A percentile compares a stretch with the other conserved stretches of the same genome.
Evolutionary conservation across 2,329 filamentous ascomycete species (phyloP).

Genomic region (Xylariomycetidae sp.): DNA sequence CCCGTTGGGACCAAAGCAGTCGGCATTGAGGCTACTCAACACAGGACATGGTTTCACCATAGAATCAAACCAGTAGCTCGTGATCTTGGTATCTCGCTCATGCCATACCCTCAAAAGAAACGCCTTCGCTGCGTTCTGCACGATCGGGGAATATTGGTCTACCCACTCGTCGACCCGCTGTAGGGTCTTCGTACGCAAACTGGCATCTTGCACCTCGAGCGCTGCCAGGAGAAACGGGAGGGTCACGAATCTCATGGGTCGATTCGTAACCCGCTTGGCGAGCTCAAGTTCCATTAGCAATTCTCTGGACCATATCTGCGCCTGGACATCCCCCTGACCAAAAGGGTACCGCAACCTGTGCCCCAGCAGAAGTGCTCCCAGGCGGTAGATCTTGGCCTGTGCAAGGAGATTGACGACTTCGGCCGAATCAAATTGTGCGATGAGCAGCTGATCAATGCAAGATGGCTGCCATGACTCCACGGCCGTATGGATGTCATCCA

Average conservation of each 20-base stretch:
- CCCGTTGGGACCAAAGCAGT: not conserved
- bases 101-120: slow-evolving; percentile 22
- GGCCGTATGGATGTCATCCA: slow-evolving; percentile 13
- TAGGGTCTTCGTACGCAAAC: slow-evolving; percentile 12
- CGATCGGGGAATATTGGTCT: slow-evolving; percentile 16
- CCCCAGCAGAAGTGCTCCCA: slow-evolving; percentile 19
- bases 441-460: slow-evolving; percentile 10
- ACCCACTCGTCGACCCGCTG: slow-evolving; percentile 16
- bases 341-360: slow-evolving; percentile 20
- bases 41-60: slow-evolving; percentile 20
- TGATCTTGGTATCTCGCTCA: slow-evolving; percentile 18
- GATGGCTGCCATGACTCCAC: slow-evolving; percentile 23
- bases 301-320: slow-evolving; percentile 22
- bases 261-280: slow-evolving; percentile 15
- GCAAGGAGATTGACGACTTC: slow-evolving; percentile 22
- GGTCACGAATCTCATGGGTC: slow-evolving; percentile 18
- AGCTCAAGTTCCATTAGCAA: slow-evolving; percentile 22
- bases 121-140: slow-evolving; percentile 17
- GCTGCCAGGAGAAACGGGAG: slow-evolving; percentile 23
- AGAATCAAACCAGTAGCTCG: slow-evolving; percentile 19
- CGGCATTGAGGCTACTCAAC: slow-evolving; percentile 9
- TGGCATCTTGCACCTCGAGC: slow-evolving; percentile 15
- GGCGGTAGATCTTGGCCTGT: slow-evolving; percentile 23
- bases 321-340: slow-evolving; percentile 17
- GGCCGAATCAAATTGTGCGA: slow-evolving; percentile 14